phyloP scores from a whole-genome alignment of 2,329 filamentous ascomycete species.

The Neocucurbitaria cava region DNA sequence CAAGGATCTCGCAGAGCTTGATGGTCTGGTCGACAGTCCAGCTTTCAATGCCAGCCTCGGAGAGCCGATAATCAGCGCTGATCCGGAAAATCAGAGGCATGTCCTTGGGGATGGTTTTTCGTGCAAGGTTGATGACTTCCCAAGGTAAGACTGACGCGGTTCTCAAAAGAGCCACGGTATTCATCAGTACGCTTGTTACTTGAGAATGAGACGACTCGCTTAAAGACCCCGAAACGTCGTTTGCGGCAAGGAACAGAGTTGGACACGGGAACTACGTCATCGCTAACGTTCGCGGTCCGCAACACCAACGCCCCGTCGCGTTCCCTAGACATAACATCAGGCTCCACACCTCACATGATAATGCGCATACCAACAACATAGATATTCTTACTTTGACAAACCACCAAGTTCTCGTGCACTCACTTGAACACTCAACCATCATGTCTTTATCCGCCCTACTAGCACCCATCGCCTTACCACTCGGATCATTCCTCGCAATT shows the following conservation, averaged over 20 bases:
- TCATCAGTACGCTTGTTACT: conserved; percentile 73
- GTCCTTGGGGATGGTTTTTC: conserved; percentile 67
- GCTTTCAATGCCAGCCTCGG: conserved; percentile 64
- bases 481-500: conserved; percentile 71
- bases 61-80: conserved; percentile 78
- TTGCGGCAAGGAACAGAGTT: not conserved
- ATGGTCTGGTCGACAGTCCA: conserved; percentile 73
- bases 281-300: not conserved
- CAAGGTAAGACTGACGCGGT: conserved; percentile 71
- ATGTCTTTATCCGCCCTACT: conserved; percentile 43
- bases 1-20: conserved; percentile 70
- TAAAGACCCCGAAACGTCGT: not conserved
- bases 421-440: not conserved
- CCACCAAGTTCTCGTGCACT: not conserved
- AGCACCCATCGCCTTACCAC: conserved; percentile 46
- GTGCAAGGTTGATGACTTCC: conserved; percentile 70
- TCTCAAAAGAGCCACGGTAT: conserved; percentile 75
- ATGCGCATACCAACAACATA: not conserved
- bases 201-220: conserved; percentile 22
- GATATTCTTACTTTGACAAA: not conserved
- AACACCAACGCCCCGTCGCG: not conserved
- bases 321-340: too few relatives aligned
- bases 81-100: conserved; percentile 79
- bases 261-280: conserved; percentile 1
- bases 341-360: conserved; percentile 5